Evolutionary conservation across 148 eudicot genomes (phyloP), one percentile per base, ranked within the genome.

Genomic region (Silene uniflora): DNA sequence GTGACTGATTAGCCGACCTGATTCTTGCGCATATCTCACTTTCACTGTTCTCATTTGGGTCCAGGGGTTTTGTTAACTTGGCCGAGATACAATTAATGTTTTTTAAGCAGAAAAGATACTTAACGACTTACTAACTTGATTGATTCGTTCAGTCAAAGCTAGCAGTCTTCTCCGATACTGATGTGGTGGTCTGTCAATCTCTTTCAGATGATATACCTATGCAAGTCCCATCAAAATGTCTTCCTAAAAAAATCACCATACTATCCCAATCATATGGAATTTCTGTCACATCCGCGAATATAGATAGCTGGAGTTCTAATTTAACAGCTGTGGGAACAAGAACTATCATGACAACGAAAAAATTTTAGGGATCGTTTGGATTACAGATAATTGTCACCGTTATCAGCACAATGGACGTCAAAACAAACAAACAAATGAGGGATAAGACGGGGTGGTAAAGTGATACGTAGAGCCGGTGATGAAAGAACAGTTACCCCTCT

Each of bases 291-390:
- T 44, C 46, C 69, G 46, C 11, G 21, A 74, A 44, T 42, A 2
- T 61, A 7, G 24, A 2, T 21, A 59, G 67, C 54, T 52, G 47
- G 32, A 39, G 39, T 25, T 42, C n/a, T 29, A 73, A 35, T 73
- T 25, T 62, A 14, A 1, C 35, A 62, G 29, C 25, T 10, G 66
- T 10, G 66, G 35, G 32, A 35, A 14, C 69, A 46, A 46, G 24
- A 44, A 44, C 56, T 63, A n/a, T 3, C 35, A 63, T 63, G 77
- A 74, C n/a, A 65, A 25, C 39, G 64, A 74, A 62, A 60, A 46
- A 19, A 27, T 46, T 58, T 62, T 21, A n/a, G 1, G 9, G 63
- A 27, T 25, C 21, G 63, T 46, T 27, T 32, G 32, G 32, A 29
- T 27, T 39, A 39, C 44, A 39, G 44, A 39, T 39, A 39, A 39